These are phyloP conservation scores for Calycina marina DNA, from an alignment of 2,329 filamentous ascomycete species.

Conservation along the genomic window DNA sequence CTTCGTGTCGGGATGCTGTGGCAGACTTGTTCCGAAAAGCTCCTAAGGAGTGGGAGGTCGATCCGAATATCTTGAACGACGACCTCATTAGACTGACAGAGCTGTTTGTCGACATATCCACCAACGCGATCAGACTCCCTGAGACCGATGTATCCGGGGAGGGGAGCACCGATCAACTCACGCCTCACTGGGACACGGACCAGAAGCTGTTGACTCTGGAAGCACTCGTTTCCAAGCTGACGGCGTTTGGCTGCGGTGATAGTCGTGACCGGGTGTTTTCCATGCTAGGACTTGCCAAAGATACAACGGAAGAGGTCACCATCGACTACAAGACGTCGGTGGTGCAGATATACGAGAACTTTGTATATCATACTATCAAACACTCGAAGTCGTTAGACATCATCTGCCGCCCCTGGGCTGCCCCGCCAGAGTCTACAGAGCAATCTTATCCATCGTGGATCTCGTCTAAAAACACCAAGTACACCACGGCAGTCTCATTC, in stretches of 20 bases:
- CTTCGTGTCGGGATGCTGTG: constrained; percentile 4
- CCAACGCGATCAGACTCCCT: constrained; percentile 7
- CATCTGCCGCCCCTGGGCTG: background rate
- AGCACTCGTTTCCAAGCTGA: background rate
- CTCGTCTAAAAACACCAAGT: no score
- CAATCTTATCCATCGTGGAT: no score
- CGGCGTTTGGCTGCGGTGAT: background rate
- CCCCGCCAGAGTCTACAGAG: background rate
- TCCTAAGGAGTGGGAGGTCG: constrained; percentile 1
- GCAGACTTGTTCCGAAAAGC: constrained; percentile 1
- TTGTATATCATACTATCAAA: background rate
- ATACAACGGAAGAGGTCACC: background rate
- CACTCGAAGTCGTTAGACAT: constrained; percentile 1
- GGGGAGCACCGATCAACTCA: background rate
- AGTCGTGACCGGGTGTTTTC: background rate
- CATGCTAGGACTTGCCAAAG: background rate
- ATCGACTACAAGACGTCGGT: background rate
- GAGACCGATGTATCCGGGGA: constrained; percentile 1
- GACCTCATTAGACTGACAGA: constrained; percentile 6
- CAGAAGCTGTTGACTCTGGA: no score
- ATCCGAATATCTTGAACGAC: no score
- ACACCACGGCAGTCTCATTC: no score
- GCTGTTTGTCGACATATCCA: constrained; percentile 8
- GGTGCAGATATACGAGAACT: background rate
- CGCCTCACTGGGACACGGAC: no score